Conservation (phyloP, 179 eudicot genomes). For the Gypsophila paniculata region DNA sequence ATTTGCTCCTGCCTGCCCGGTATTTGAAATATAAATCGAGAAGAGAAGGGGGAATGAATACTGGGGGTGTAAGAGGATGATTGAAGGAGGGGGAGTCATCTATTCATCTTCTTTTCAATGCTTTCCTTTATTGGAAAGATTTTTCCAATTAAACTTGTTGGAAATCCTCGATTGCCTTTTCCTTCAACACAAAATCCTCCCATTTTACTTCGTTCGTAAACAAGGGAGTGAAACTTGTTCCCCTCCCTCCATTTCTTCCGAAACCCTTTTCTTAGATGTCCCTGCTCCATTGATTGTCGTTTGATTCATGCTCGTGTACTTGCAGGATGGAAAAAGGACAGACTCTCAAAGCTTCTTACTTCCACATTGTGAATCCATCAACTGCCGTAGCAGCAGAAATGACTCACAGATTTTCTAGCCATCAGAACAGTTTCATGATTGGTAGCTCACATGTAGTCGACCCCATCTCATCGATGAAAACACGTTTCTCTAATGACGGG, state of each 20-base stretch:
- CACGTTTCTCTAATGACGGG: constrained; percentile 60
- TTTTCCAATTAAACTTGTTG: neutral
- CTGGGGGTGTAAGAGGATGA: no score
- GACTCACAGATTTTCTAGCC: constrained; percentile 59
- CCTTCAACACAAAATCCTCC: neutral
- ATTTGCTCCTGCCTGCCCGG: no score
- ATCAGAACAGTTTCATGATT: constrained; percentile 58
- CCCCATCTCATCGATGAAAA: constrained; percentile 49
- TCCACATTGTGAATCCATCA: constrained; percentile 53
- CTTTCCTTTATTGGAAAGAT: no score
- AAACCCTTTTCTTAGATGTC: neutral
- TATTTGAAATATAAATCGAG: no score
- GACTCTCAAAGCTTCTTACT: constrained; percentile 71
- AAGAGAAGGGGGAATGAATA: no score
- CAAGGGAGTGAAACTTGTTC: neutral
- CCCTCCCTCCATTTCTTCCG: neutral
- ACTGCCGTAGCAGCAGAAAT: constrained; percentile 85
- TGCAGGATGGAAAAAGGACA: constrained; percentile 81
- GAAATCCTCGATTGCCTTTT: no score
- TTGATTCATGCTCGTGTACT: neutral
- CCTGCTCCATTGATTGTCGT: neutral
- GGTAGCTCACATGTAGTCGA: constrained; percentile 67
- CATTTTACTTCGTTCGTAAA: neutral
- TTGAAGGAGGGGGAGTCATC: no score
- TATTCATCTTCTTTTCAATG: no score